Conservation (phyloP, 305 asterid species). For the Caryopteris hybrid region DNA sequence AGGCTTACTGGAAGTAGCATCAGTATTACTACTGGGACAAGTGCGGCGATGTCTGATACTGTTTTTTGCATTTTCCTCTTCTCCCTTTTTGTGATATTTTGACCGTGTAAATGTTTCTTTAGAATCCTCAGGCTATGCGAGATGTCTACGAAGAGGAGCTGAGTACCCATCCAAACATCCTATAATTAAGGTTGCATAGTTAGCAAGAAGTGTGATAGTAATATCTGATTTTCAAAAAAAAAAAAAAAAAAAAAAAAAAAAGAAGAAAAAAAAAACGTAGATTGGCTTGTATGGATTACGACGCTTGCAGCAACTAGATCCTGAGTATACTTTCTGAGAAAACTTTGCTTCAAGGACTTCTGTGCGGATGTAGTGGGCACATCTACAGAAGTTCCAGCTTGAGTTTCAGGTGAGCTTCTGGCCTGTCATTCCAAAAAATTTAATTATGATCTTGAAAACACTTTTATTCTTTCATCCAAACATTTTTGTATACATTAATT, state of each 20-base stretch:
- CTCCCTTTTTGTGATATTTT: constrained; percentile 51
- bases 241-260: no score
- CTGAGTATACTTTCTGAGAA: constrained; percentile 35
- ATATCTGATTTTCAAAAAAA: neutral
- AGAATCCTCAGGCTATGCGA: constrained; percentile 33
- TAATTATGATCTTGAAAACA: no score
- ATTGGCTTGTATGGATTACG: constrained; percentile 34
- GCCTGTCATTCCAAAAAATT: constrained; percentile 32
- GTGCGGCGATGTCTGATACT: constrained; percentile 46
- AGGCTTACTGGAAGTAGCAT: no score
- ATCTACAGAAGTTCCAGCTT: constrained; percentile 18
- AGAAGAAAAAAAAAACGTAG: neutral
- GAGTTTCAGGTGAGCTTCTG: constrained; percentile 26
- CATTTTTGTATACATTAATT: no score
- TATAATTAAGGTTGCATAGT: constrained; percentile 17
- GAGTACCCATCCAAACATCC: constrained; percentile 76
- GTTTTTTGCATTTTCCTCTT: constrained; percentile 51
- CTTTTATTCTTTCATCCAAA: no score
- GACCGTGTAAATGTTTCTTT: constrained; percentile 44
- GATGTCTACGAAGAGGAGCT: constrained; percentile 52
- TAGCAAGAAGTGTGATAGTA: neutral
- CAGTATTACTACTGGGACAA: constrained; percentile 34
- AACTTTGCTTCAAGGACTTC: constrained; percentile 30
- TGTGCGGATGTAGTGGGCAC: constrained; percentile 3
- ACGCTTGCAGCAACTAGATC: constrained; percentile 43